Evolutionary conservation across 495 filamentous ascomycete genomes (phyloP).

Genomic region (Venustampulla echinocandica): DNA sequence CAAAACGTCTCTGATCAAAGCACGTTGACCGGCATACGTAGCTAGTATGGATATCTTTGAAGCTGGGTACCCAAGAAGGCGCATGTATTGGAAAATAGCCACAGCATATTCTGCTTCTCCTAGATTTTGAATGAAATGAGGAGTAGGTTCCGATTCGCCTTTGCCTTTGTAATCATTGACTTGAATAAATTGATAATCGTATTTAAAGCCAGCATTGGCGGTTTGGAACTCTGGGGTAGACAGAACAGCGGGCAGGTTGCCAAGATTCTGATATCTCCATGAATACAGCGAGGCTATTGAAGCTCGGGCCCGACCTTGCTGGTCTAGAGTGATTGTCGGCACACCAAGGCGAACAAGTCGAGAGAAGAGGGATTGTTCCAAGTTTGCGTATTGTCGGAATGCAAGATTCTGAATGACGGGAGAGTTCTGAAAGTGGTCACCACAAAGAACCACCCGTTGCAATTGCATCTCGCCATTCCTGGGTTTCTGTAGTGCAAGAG

Average conservation of each 20-base stretch:
- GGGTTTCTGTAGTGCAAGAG: conserved; percentile 77
- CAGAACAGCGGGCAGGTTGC: conserved; percentile 68
- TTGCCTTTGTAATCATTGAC: conserved; percentile 87
- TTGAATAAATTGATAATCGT: conserved; percentile 96
- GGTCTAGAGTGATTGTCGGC: conserved; percentile 80
- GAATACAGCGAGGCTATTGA: conserved; percentile 84
- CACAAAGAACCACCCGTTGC: conserved; percentile 84
- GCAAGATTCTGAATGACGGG: conserved; percentile 92
- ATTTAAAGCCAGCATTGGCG: conserved; percentile 86
- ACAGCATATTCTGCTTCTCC: conserved; percentile 97
- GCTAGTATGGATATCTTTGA: conserved; percentile 83
- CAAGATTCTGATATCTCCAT: conserved; percentile 83
- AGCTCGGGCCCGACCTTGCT: conserved; percentile 81
- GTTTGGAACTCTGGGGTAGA: conserved; percentile 59
- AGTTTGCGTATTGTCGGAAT: conserved; percentile 91
- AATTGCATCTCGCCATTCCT: conserved; percentile 64
- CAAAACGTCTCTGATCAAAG: conserved; percentile 83
- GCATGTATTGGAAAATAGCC: conserved; percentile 95
- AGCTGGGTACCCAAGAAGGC: conserved; percentile 90
- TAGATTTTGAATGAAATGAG: conserved; percentile 94
- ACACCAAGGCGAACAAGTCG: conserved; percentile 84
- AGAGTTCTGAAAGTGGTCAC: conserved; percentile 94
- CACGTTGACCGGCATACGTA: conserved; percentile 91
- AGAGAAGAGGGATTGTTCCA: conserved; percentile 92
- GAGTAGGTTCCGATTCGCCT: conserved; percentile 85